These are phyloP conservation scores for Zygoascus hellenicus DNA, from an alignment of 1,139 yeast species.

Conservation along the genomic window DNA sequence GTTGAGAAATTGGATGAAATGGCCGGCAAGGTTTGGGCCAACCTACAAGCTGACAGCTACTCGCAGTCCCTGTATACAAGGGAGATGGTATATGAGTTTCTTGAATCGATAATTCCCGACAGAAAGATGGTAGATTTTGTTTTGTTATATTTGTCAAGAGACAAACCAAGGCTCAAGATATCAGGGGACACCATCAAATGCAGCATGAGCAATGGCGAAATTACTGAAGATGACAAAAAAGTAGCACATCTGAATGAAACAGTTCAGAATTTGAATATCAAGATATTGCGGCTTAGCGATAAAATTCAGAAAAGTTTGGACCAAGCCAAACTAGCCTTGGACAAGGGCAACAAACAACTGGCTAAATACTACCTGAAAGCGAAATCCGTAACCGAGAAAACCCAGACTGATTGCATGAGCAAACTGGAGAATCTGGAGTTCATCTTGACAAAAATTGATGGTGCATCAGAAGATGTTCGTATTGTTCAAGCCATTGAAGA, in stretches of 20 bases:
- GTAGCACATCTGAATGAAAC: constrained; percentile 30
- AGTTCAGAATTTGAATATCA: constrained; percentile 21
- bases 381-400: constrained; percentile 24
- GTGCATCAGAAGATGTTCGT: constrained; percentile 25
- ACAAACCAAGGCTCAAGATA: constrained; percentile 19
- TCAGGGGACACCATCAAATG: constrained; percentile 21
- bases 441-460: constrained; percentile 29
- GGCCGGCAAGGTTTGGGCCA: constrained; percentile 20
- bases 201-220: not conserved
- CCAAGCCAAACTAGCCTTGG: constrained; percentile 21
- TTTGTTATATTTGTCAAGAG: constrained; percentile 28
- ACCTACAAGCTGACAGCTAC: constrained; percentile 19
- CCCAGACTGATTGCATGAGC: constrained; percentile 28
- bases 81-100: constrained; percentile 17
- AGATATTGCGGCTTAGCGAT: constrained; percentile 25
- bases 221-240: constrained; percentile 27
- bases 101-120: constrained; percentile 14
- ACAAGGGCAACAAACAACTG: constrained; percentile 21
- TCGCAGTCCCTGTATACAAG: constrained; percentile 25
- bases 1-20: constrained; percentile 20
- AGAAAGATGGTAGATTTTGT: constrained; percentile 27
- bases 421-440: constrained; percentile 32
- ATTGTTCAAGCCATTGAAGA: constrained; percentile 29
- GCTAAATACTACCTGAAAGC: constrained; percentile 31
- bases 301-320: constrained; percentile 21